phyloP scores from a whole-genome alignment of 768 basidiomycete genomes.

The Leccinum variicolor region DNA sequence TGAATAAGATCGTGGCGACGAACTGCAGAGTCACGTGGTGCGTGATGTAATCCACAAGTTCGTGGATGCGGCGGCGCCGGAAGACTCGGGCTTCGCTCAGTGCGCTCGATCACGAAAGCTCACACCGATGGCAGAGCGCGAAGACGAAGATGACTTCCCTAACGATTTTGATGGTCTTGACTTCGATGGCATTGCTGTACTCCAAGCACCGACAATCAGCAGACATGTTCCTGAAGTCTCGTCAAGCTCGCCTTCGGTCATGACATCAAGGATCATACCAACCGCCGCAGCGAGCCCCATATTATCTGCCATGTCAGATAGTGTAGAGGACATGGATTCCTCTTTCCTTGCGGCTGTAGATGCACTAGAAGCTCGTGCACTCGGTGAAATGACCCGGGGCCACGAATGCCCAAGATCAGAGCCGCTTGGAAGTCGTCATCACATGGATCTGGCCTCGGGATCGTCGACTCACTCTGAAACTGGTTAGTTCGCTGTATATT shows the following conservation, averaged over 20 bases:
- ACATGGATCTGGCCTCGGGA: background rate
- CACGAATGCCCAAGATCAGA: background rate
- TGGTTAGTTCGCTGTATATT: slow-evolving; percentile 7
- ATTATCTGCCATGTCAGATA: slow-evolving; percentile 2
- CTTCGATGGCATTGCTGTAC: slow-evolving; percentile 38
- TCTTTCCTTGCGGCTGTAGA: slow-evolving; percentile 40
- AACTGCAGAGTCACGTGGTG: slow-evolving; percentile 4
- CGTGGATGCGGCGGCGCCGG: background rate
- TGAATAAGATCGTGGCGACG: background rate
- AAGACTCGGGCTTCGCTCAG: background rate
- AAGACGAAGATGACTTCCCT: slow-evolving; percentile 49
- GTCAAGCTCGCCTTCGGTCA: background rate
- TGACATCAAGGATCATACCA: background rate
- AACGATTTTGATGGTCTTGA: slow-evolving; percentile 53
- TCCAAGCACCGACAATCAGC: slow-evolving; percentile 16
- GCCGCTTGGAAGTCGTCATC: background rate
- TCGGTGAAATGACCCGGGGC: slow-evolving; percentile 12
- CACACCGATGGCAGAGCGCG: slow-evolving; percentile 22
- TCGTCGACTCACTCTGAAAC: background rate
- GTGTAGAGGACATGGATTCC: slow-evolving; percentile 20
- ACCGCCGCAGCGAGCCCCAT: slow-evolving; percentile 10
- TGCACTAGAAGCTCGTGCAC: slow-evolving; percentile 39
- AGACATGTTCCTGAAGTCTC: background rate
- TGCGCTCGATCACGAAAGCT: background rate
- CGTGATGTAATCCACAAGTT: background rate